Evolutionary conservation across 208 protist species (phyloP).

Genomic region (Wallacemonas sp.): DNA sequence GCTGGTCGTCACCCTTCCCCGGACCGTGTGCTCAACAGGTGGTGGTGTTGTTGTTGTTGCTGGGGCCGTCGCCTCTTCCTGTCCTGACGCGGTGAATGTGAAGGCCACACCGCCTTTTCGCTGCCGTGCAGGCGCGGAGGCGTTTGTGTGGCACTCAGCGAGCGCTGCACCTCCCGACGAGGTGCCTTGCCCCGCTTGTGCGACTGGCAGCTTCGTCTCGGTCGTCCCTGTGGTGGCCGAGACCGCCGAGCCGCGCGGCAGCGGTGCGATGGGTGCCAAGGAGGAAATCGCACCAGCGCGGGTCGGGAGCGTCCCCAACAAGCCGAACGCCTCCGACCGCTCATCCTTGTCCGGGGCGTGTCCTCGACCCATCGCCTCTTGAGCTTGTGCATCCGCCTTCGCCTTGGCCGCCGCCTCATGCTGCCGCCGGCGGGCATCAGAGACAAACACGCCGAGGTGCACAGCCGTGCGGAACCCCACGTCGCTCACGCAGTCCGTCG

Average conservation of each 20-base stretch:
- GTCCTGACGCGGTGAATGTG: slow-evolving; percentile 27
- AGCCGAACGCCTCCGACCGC: background rate
- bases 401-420: slow-evolving; percentile 3
- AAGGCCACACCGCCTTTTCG: slow-evolving; percentile 39
- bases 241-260: background rate
- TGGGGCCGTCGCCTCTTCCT: too few species aligned
- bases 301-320: slow-evolving; percentile 20
- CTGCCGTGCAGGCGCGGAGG: background rate
- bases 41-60: background rate
- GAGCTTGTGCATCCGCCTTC: background rate
- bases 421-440: background rate
- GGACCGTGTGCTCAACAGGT: background rate
- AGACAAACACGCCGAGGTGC: slow-evolving; percentile 62
- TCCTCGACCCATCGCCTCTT: background rate
- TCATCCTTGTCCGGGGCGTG: background rate
- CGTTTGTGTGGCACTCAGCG: background rate
- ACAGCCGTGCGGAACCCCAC: slow-evolving; percentile 64
- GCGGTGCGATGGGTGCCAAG: background rate
- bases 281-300: slow-evolving; percentile 12
- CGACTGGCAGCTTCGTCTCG: too few species aligned
- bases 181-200: too few species aligned
- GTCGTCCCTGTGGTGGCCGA: background rate
- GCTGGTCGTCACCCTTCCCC: background rate
- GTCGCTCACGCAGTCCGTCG: slow-evolving; percentile 63
- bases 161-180: too few species aligned